A percentile compares a stretch with the other conserved stretches of the same genome.
Evolutionary conservation across 2,329 filamentous ascomycete genomes (phyloP).

Genomic region (Lasiodiplodia gonubiensis): DNA sequence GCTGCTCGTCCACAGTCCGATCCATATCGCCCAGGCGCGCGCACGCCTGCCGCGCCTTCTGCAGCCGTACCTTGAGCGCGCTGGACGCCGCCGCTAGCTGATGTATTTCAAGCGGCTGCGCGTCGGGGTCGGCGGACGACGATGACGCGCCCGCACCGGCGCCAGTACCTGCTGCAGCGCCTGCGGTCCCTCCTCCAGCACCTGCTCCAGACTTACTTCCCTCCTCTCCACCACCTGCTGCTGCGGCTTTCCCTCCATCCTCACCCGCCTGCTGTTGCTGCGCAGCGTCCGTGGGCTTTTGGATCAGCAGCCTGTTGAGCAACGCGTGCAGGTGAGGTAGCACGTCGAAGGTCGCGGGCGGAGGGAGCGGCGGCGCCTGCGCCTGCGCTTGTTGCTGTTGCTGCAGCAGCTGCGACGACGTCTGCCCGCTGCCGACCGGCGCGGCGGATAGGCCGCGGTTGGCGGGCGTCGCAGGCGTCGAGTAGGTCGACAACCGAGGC

Average conservation of each 20-base stretch:
- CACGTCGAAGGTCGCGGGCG: constrained; percentile 83
- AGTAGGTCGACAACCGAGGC: constrained; percentile 15
- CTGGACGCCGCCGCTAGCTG: constrained; percentile 81
- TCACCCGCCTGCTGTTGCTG: constrained; percentile 41
- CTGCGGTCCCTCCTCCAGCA: constrained; percentile 27
- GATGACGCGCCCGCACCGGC: constrained; percentile 36
- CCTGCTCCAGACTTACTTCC: constrained; percentile 51
- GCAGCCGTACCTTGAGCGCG: constrained; percentile 80
- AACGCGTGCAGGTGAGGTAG: constrained; percentile 81
- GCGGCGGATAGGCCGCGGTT: constrained; percentile 11
- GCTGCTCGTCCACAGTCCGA: constrained; percentile 70
- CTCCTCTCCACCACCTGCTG: constrained; percentile 41
- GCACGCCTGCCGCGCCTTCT: constrained; percentile 73
- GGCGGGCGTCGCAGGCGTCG: constrained; percentile 22
- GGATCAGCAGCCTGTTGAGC: constrained; percentile 69
- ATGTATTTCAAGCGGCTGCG: constrained; percentile 65
- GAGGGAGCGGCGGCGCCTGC: constrained; percentile 66
- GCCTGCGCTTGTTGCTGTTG: constrained; percentile 29
- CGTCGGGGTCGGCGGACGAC: constrained; percentile 34
- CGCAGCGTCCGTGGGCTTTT: constrained; percentile 32
- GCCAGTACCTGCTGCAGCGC: constrained; percentile 8
- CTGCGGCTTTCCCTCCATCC: constrained; percentile 35
- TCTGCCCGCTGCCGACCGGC: neutral
- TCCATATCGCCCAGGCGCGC: constrained; percentile 72
- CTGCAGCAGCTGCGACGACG: neutral